Conservation (phyloP, 2,329 filamentous ascomycete species). For the Fusarium incarnatum region DNA sequence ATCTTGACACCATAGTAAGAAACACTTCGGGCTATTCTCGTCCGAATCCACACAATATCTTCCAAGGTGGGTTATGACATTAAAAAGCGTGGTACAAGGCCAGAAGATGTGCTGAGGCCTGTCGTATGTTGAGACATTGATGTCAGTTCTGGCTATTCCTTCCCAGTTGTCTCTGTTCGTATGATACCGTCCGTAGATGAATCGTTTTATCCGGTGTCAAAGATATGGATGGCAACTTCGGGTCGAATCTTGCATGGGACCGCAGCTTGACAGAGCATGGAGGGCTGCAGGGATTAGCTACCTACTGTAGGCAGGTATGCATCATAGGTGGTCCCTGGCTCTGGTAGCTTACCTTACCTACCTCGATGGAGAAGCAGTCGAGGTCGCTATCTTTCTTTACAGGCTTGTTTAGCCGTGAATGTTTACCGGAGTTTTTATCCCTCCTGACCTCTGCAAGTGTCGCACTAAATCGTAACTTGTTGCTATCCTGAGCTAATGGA, state of each 20-base stretch:
- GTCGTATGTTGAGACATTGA: conserved; percentile 14
- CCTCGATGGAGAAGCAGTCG: conserved; percentile 6
- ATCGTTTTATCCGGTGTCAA: neutral
- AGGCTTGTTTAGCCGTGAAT: neutral
- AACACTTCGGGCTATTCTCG: conserved; percentile 7
- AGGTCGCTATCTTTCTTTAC: conserved; percentile 10
- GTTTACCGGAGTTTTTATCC: conserved; percentile 27
- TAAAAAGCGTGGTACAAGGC: conserved; percentile 26
- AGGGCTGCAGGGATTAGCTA: conserved; percentile 33
- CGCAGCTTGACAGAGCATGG: conserved; percentile 30
- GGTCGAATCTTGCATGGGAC: conserved; percentile 36
- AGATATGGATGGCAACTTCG: conserved; percentile 24
- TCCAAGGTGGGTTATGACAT: conserved; percentile 14
- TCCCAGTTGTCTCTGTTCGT: neutral
- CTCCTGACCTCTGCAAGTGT: conserved; percentile 11
- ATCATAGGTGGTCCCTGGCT: conserved; percentile 38
- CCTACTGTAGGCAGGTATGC: neutral
- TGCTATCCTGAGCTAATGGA: neutral
- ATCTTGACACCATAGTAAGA: neutral
- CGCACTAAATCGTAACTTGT: conserved; percentile 12
- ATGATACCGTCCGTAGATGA: neutral
- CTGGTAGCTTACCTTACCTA: conserved; percentile 33
- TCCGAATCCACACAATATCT: conserved; percentile 10
- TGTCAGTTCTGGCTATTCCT: neutral
- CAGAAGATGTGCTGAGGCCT: conserved; percentile 11